These are phyloP conservation scores for Bacidia gigantensis DNA, from an alignment of 495 filamentous ascomycete genomes.

Conservation along the genomic window DNA sequence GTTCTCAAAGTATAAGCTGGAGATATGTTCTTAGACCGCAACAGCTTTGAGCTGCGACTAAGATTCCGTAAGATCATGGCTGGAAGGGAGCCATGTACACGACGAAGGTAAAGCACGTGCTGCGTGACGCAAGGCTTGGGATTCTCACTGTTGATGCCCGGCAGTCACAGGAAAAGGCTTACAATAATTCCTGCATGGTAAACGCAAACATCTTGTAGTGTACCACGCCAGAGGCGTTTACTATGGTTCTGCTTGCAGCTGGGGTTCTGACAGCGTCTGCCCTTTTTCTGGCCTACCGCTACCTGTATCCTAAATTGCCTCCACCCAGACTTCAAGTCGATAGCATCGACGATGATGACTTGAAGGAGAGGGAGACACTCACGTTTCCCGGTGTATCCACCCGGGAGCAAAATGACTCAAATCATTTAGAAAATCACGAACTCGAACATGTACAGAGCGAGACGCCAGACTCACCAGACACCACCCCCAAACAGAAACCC, in stretches of 20 bases:
- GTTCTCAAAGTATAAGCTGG: background rate
- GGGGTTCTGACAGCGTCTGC: conserved; percentile 5
- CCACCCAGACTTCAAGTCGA: background rate
- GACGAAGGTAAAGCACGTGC: background rate
- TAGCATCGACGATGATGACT: background rate
- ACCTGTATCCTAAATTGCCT: background rate
- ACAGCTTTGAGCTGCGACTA: background rate
- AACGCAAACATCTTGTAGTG: too few species aligned
- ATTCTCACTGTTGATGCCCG: conserved; percentile 9
- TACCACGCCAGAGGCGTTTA: background rate
- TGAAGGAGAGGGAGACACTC: background rate
- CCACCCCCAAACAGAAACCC: background rate
- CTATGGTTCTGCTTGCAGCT: conserved; percentile 10
- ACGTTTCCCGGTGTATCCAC: background rate
- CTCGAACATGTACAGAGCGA: background rate
- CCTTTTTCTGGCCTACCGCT: conserved; percentile 8
- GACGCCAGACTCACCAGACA: background rate
- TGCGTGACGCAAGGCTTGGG: background rate
- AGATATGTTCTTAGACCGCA: background rate
- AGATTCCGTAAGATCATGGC: conserved; percentile 7
- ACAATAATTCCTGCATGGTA: too few species aligned
- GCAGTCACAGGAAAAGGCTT: too few species aligned
- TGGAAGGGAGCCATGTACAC: background rate
- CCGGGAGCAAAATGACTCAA: background rate
- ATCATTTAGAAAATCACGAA: background rate